These are phyloP conservation scores for Clitoria ternatea DNA, from an alignment of 306 rosid genomes.

Conservation along the genomic window DNA sequence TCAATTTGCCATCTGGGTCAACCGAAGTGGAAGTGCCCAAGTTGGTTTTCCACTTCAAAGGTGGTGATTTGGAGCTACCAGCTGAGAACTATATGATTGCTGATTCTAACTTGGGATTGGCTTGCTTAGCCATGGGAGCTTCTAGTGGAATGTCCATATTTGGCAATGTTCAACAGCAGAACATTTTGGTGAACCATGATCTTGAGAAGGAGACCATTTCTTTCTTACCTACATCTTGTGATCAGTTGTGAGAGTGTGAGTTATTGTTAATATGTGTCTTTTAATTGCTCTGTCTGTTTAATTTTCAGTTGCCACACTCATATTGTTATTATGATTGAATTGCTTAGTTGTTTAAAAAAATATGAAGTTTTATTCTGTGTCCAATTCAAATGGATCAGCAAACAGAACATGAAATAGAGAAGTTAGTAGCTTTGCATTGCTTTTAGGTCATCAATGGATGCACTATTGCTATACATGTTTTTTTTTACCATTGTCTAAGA, in stretches of 20 bases:
- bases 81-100: constrained; percentile 57
- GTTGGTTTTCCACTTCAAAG: constrained; percentile 59
- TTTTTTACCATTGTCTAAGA: not conserved
- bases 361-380: not conserved
- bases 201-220: constrained; percentile 36
- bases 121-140: constrained; percentile 78
- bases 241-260: constrained; percentile 23
- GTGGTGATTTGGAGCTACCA: constrained; percentile 69
- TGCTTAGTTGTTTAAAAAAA: constrained; percentile 24
- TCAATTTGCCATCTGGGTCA: constrained; percentile 38
- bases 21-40: constrained; percentile 48
- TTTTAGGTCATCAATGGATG: not conserved
- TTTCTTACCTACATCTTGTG: constrained; percentile 37
- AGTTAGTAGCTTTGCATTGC: not conserved
- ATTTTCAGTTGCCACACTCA: not conserved
- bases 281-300: not conserved
- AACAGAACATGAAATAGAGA: not conserved
- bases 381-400: not conserved
- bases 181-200: constrained; percentile 49
- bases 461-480: not conserved
- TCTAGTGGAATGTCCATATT: constrained; percentile 62
- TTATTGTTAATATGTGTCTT: not conserved
- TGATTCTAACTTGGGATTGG: constrained; percentile 46
- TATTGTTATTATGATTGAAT: constrained; percentile 16
- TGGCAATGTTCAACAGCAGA: constrained; percentile 58